Evolutionary conservation across 129 eudicot species (phyloP), one percentile per base, ranked within the genome.

Genomic region (Helichrysum umbraculigerum): DNA sequence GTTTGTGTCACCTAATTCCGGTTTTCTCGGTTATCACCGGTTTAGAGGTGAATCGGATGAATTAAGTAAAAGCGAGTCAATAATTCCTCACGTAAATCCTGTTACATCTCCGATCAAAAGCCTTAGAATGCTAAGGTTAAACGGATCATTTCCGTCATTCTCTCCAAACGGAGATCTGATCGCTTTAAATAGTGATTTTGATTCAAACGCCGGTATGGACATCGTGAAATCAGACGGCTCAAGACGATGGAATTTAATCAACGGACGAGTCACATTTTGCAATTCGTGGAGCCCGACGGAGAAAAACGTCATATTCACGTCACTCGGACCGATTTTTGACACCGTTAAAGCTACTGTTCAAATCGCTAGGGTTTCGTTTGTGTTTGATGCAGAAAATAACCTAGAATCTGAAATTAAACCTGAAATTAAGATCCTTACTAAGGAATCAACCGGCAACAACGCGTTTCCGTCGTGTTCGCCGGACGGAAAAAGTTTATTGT

Each of bases 391-490:
- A 19, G 60, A n/a, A n/a, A 54, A 14, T 54, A 0, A 54, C 25
- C 60, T 16, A 16, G 79, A 82, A 16, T 81, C 67, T 19, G 85
- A 82, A 11, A 15, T 73, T 17, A 42, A 79, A 8, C 66, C 77
- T 0, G 70, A 86, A 15, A 71, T 90, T 21, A 85, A 90, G 80
- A 79, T 93, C 60, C 89, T 93, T 2, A 93, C 97, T 2, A 87
- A 64, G 17, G 96, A 88, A 34, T 89, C 78, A 5, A 83, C 90
- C 0, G 97, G 97, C 5, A 93, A 93, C 69, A 93, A 93, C 50
- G 98, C 96, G 0, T 93, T 93, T 74, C 88, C 98, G 1, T 77
- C 97, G 2, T 87, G 89, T 78, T 93, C 97, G 0, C 96, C 97
- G 8, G 97, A 90, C 42, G 97, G 97, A 2, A 88, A 84, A 25